Base-by-base conservation (phyloP, 2,329 filamentous ascomycete species). In the Fusarium incarnatum region DNA sequence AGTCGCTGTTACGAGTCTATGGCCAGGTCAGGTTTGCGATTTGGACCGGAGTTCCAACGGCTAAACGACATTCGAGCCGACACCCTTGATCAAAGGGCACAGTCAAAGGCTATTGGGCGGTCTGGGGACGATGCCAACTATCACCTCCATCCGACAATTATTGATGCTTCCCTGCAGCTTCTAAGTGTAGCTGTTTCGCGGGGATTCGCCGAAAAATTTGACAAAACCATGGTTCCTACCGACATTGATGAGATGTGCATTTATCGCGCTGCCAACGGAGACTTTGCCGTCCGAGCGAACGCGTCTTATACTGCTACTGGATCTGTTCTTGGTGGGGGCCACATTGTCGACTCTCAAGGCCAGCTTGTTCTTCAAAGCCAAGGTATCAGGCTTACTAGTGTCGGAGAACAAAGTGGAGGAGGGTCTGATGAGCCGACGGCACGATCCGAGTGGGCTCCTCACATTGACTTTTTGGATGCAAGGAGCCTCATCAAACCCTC, bases 171-270 rank as follows among this genome's bases (percentile, higher is more conserved):
- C 25, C 47, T 58, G 5, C 56, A 58, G 6, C 34, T 58, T 2
- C 47, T 58, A 2, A 53, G 47, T 34, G 47, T 58, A 6, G 56
- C 56, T 34, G 47, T 50, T 8, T 58, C 56, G 4, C n/a, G 25
- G 18, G 56, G 56, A 8, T 58, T 58, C 15, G 56, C 47, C 8
- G 40, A 58, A 4, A 27, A 34, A 20, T 58, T 23, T 20, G 47
- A 58, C 18, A 58, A 53, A 23, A 58, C 56, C 22, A 58, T 58
- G 56, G 56, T 58, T 8, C 56, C 56, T 10, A 58, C 56, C 11
- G 20, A 53, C 4, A 58, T 58, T 10, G 47, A 53, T 15, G 47
- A 58, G 27, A 44, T 58, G 37, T 44, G 47, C 8, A 22, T 58
- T 5, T 44, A 58, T 34, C 56, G 56, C 10, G n/a, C 56, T 18